phyloP scores from a whole-genome alignment of 2,329 filamentous ascomycete genomes.

The Pseudogymnoascus sp. region DNA sequence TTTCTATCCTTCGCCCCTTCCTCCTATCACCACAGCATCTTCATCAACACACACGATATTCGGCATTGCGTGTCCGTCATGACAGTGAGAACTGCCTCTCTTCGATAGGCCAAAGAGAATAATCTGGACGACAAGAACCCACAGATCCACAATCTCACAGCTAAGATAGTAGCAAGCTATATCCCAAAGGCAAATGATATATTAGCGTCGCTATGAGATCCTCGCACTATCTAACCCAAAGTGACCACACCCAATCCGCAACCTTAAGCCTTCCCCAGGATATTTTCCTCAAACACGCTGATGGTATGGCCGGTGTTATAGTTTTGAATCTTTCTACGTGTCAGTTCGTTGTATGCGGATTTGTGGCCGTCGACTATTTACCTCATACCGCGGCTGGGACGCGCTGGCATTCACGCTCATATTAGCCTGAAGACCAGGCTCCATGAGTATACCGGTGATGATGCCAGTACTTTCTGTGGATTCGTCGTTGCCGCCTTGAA shows the following conservation, averaged over 20 bases:
- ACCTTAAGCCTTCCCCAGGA: background rate
- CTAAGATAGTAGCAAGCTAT: background rate
- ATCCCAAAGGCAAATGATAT: background rate
- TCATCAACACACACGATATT: background rate
- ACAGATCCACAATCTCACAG: background rate
- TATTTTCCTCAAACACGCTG: background rate
- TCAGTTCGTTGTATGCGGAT: background rate
- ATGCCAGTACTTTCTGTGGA: background rate
- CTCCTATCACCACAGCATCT: background rate
- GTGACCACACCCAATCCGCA: background rate
- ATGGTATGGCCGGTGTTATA: background rate
- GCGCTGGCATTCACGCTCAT: background rate
- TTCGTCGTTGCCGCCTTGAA: background rate
- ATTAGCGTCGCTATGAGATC: background rate
- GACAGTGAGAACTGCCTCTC: background rate
- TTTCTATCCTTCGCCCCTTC: too few species aligned
- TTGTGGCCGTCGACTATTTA: background rate
- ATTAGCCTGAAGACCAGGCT: background rate
- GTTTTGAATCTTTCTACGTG: background rate
- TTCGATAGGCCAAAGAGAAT: background rate
- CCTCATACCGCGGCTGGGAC: background rate
- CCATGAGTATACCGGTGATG: background rate
- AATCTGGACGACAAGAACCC: background rate
- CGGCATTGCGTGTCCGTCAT: background rate
- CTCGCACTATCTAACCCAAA: background rate